Conservation (phyloP, 2,329 filamentous ascomycete genomes). For the Albifimbria verrucaria region DNA sequence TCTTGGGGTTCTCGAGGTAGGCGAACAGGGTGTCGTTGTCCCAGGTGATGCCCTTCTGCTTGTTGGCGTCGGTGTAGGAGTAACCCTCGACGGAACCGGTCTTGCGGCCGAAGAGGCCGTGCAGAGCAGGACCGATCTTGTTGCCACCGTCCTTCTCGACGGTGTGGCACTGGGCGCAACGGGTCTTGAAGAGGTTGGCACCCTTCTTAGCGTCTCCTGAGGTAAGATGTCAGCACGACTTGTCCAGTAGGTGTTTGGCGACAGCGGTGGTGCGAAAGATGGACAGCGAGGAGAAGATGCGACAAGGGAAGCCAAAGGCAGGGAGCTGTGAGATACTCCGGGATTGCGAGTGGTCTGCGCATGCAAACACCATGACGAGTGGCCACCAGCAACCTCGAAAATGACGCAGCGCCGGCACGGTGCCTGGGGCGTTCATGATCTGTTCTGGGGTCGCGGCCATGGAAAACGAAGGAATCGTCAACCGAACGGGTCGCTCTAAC, state of each 20-base stretch:
- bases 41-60: slow-evolving; percentile 91
- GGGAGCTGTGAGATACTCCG: no score
- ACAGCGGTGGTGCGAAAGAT: background rate
- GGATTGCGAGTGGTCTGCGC: no score
- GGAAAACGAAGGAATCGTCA: background rate
- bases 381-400: no score
- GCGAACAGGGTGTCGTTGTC: slow-evolving; percentile 82
- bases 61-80: slow-evolving; percentile 99
- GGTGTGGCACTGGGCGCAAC: slow-evolving; percentile 98
- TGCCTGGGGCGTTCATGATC: no score
- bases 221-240: slow-evolving; percentile 21
- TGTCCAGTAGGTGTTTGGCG: background rate
- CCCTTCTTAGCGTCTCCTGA: slow-evolving; percentile 92
- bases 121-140: slow-evolving; percentile 96
- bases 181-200: slow-evolving; percentile 98
- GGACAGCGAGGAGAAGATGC: background rate
- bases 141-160: slow-evolving; percentile 85
- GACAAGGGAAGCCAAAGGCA: no score
- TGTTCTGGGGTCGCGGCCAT: no score
- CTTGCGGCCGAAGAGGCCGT: slow-evolving; percentile 97
- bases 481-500: background rate
- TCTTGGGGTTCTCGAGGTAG: slow-evolving; percentile 99
- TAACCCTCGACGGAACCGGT: slow-evolving; percentile 87
- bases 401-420: no score
- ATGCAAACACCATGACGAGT: no score